Percentiles rank a stretch among this genome's conserved stretches.
These are phyloP conservation scores for Phaeosphaeriaceae sp. DNA, from an alignment of 2,329 filamentous ascomycete species.

Conservation along the genomic window DNA sequence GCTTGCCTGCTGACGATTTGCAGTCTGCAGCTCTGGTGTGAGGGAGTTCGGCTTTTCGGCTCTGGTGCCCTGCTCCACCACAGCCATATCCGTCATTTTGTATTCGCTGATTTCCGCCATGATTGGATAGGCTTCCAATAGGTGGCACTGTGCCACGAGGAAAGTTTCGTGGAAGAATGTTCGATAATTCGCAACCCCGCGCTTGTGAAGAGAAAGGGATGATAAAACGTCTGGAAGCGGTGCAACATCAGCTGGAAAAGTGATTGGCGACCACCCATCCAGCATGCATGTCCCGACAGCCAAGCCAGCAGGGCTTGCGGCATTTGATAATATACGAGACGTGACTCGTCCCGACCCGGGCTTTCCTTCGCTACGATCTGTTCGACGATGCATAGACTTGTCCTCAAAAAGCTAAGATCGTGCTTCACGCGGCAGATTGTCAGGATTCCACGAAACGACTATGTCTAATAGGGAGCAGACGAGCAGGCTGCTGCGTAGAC, in stretches of 20 bases:
- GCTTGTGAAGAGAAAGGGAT: constrained; percentile 1
- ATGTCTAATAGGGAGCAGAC: background rate
- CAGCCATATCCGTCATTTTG: constrained; percentile 19
- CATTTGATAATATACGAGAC: background rate
- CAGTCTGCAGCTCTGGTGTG: constrained; percentile 3
- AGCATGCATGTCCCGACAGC: constrained; percentile 1
- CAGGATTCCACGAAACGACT: background rate
- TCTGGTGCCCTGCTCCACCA: constrained; percentile 20
- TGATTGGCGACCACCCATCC: constrained; percentile 2
- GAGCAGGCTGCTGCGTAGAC: background rate
- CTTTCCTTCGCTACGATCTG: background rate
- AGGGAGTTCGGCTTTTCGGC: constrained; percentile 12
- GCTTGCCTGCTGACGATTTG: constrained; percentile 2
- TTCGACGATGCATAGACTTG: background rate
- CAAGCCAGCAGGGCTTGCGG: background rate
- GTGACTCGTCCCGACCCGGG: background rate
- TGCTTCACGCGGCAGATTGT: background rate
- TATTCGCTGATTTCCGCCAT: constrained; percentile 22
- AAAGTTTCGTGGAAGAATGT: background rate
- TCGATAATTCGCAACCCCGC: constrained; percentile 4
- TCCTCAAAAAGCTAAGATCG: background rate
- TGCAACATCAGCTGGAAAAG: background rate
- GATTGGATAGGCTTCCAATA: constrained; percentile 1
- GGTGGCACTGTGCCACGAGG: constrained; percentile 3
- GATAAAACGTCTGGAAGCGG: constrained; percentile 2